Percentiles rank a stretch among this genome's conserved stretches.
Conservation (phyloP, 1,284 basidiomycete genomes). For the Heimioporus retisporus region DNA sequence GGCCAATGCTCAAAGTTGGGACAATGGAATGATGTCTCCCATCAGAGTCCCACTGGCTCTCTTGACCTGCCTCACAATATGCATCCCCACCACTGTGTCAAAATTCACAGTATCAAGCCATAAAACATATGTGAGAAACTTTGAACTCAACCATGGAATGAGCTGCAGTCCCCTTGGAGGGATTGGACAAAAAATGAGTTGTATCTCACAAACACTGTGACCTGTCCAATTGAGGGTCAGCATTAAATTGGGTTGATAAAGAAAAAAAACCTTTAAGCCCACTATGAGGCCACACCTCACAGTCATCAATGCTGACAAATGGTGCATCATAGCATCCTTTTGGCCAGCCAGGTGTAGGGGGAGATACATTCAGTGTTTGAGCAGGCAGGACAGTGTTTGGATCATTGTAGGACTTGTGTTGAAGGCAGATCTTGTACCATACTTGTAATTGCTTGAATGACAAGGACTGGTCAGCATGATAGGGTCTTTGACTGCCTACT, state of each 20-base stretch:
- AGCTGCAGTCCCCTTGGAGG: background rate
- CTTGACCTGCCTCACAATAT: too few species aligned
- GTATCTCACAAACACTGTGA: conserved; percentile 35
- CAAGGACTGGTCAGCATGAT: conserved; percentile 25
- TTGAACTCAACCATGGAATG: too few species aligned
- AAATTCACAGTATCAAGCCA: too few species aligned
- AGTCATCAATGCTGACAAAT: conserved; percentile 32
- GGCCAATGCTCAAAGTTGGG: too few species aligned
- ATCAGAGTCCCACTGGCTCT: too few species aligned
- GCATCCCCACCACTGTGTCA: too few species aligned
- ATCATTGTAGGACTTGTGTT: conserved; percentile 23
- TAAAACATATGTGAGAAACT: too few species aligned
- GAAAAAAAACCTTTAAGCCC: conserved; percentile 32
- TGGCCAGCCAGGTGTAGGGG: conserved; percentile 30
- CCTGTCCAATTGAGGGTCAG: conserved; percentile 25
- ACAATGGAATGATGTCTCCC: too few species aligned
- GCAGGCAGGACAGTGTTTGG: conserved; percentile 28
- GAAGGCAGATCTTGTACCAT: background rate
- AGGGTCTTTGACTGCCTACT: background rate
- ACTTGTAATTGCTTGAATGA: conserved; percentile 6
- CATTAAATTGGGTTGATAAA: background rate
- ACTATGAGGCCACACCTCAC: conserved; percentile 30
- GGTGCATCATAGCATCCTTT: conserved; percentile 35
- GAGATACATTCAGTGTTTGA: conserved; percentile 36
- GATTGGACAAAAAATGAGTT: conserved; percentile 34